Conservation (phyloP, 371 early-diverging fungal genomes). For the Batkoa obscura region DNA sequence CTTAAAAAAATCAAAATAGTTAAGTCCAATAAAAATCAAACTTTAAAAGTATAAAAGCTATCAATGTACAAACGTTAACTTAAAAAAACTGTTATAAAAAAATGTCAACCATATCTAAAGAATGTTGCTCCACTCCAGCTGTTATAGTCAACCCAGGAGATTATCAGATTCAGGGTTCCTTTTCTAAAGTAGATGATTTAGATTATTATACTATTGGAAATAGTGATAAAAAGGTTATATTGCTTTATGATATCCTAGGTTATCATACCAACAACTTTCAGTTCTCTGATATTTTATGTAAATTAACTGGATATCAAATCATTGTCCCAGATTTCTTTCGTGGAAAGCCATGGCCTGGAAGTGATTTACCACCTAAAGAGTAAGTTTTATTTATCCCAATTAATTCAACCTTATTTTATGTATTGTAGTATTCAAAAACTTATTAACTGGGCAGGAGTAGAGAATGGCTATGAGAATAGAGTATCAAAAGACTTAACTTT, state of each 20-base stretch:
- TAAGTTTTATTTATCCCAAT: too few species aligned
- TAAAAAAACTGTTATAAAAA: too few species aligned
- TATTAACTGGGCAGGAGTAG: too few species aligned
- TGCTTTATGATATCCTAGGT: conserved; percentile 24
- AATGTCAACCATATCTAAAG: conserved; percentile 6
- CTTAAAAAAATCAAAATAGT: too few species aligned
- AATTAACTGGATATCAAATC: conserved; percentile 29
- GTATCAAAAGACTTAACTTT: too few species aligned
- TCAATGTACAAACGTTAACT: too few species aligned
- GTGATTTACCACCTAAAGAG: too few species aligned
- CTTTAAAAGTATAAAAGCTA: too few species aligned
- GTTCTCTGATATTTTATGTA: conserved; percentile 33
- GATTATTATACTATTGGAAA: conserved; percentile 18
- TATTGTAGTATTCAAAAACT: too few species aligned
- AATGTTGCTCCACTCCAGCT: conserved; percentile 41
- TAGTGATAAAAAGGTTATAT: conserved; percentile 20
- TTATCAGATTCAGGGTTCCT: conserved; percentile 28
- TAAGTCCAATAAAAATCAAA: too few species aligned
- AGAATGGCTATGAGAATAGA: too few species aligned
- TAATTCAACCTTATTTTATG: too few species aligned
- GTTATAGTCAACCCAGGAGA: conserved; percentile 17
- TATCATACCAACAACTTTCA: conserved; percentile 30
- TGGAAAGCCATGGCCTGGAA: conserved; percentile 16
- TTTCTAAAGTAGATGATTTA: conserved; percentile 19
- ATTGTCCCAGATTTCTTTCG: conserved; percentile 42